These are phyloP conservation scores for Clavispora carvajalis DNA, from an alignment of 805 yeast species.

Conservation along the genomic window DNA sequence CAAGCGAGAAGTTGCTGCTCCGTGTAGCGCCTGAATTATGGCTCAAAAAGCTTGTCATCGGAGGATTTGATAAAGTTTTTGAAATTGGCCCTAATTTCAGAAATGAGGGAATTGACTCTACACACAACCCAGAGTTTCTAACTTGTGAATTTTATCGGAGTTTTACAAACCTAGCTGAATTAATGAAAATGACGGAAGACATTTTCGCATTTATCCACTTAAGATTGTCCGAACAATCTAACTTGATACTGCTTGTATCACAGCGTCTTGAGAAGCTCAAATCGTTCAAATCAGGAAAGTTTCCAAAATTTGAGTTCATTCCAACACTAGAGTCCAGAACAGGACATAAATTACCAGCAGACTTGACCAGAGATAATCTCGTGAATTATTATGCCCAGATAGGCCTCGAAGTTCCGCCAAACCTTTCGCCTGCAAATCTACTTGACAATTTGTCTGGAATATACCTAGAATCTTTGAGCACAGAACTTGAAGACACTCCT, in stretches of 20 bases:
- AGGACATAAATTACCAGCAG: constrained; percentile 44
- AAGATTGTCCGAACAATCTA: constrained; percentile 17
- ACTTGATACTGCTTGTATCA: constrained; percentile 12
- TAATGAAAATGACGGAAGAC: constrained; percentile 60
- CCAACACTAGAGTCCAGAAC: constrained; percentile 54
- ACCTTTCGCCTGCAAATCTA: constrained; percentile 51
- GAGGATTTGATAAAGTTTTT: constrained; percentile 82
- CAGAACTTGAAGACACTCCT: constrained; percentile 39
- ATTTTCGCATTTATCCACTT: constrained; percentile 42
- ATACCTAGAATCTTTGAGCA: constrained; percentile 63
- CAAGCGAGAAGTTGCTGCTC: constrained; percentile 43
- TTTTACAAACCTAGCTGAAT: constrained; percentile 58
- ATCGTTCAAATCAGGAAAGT: constrained; percentile 7
- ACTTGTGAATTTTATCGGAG: constrained; percentile 85
- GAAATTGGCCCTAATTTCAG: constrained; percentile 85
- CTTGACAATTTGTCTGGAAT: constrained; percentile 58
- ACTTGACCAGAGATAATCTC: constrained; percentile 37
- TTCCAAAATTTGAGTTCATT: constrained; percentile 55
- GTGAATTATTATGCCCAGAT: constrained; percentile 33
- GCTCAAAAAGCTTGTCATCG: constrained; percentile 76
- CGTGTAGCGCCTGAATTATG: constrained; percentile 95
- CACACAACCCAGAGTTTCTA: constrained; percentile 93
- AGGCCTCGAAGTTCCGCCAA: constrained; percentile 31
- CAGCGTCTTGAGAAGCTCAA: constrained; percentile 13
- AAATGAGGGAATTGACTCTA: constrained; percentile 88